phyloP scores from a whole-genome alignment of 805 yeast species.

The Sungouiozyma ichnusensis region DNA sequence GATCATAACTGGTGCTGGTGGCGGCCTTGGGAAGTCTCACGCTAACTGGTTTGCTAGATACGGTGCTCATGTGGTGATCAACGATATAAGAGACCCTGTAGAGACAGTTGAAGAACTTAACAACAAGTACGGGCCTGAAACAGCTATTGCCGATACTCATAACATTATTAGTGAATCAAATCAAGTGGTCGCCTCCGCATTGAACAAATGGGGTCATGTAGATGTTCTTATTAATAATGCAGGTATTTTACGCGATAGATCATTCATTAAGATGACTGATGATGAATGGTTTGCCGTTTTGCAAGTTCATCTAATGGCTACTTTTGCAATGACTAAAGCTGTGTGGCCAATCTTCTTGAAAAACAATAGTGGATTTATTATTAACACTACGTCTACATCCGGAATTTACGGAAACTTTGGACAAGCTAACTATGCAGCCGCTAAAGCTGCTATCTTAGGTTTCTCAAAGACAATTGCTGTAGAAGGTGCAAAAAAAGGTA shows the following conservation, averaged over 20 bases:
- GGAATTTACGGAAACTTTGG: constrained; percentile 98
- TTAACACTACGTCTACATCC: constrained; percentile 89
- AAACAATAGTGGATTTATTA: constrained; percentile 64
- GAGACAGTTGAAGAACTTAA: constrained; percentile 64
- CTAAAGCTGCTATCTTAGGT: constrained; percentile 82
- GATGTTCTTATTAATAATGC: constrained; percentile 89
- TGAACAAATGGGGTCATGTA: constrained; percentile 67
- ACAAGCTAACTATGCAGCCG: constrained; percentile 91
- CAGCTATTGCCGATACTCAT: constrained; percentile 74
- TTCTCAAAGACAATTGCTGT: constrained; percentile 77
- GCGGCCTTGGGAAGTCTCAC: constrained; percentile 87
- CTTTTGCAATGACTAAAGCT: constrained; percentile 70
- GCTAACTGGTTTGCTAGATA: constrained; percentile 76
- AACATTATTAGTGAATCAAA: constrained; percentile 72
- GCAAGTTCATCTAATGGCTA: constrained; percentile 73
- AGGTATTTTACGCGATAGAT: constrained; percentile 84
- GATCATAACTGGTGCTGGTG: constrained; percentile 89
- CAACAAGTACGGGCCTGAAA: constrained; percentile 52
- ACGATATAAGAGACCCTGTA: constrained; percentile 72
- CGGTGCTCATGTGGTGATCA: constrained; percentile 92
- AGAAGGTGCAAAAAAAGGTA: constrained; percentile 76
- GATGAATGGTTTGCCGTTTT: constrained; percentile 74
- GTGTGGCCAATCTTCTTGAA: constrained; percentile 86
- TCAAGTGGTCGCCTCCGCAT: constrained; percentile 65
- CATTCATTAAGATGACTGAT: constrained; percentile 75